A percentile compares a stretch with the other conserved stretches of the same genome.
Evolutionary conservation across 192 early-diverging fungal species (phyloP).

Genomic region (Linnemannia exigua): DNA sequence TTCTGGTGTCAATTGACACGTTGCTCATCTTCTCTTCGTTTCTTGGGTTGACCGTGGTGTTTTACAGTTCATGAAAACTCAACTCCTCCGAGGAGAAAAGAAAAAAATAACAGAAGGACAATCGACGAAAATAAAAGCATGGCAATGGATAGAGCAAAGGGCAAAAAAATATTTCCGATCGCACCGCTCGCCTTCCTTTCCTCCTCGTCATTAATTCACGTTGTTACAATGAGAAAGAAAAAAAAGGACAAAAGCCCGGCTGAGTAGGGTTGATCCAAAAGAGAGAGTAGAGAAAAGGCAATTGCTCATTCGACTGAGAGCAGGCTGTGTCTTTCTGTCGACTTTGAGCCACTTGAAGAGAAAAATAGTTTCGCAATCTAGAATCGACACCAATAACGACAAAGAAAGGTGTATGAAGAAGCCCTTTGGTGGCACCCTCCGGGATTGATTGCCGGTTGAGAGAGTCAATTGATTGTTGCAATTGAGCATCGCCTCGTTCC

Average conservation of each 20-base stretch:
- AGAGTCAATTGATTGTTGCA: not conserved
- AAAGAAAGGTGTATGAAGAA: not conserved
- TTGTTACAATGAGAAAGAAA: not conserved
- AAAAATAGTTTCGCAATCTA: not conserved
- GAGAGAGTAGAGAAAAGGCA: not conserved
- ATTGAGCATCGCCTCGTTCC: not conserved
- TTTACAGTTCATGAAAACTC: not conserved
- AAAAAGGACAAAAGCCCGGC: not conserved
- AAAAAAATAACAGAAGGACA: not conserved
- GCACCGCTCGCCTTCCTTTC: not conserved
- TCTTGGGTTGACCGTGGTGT: too few relatives aligned
- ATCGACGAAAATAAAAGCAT: conserved; percentile 2
- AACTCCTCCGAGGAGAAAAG: not conserved
- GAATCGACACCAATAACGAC: not conserved
- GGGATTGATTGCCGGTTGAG: not conserved
- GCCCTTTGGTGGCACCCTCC: not conserved
- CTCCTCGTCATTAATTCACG: not conserved
- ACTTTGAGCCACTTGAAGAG: not conserved
- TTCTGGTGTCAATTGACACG: not conserved
- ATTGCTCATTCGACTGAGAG: not conserved
- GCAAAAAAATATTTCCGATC: not conserved
- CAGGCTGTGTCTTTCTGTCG: not conserved
- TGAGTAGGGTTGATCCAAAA: not conserved
- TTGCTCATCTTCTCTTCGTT: not conserved
- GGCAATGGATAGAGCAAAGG: not conserved